Conservation (phyloP, 202 grass and related monocot genomes). For the Zizania palustris region DNA sequence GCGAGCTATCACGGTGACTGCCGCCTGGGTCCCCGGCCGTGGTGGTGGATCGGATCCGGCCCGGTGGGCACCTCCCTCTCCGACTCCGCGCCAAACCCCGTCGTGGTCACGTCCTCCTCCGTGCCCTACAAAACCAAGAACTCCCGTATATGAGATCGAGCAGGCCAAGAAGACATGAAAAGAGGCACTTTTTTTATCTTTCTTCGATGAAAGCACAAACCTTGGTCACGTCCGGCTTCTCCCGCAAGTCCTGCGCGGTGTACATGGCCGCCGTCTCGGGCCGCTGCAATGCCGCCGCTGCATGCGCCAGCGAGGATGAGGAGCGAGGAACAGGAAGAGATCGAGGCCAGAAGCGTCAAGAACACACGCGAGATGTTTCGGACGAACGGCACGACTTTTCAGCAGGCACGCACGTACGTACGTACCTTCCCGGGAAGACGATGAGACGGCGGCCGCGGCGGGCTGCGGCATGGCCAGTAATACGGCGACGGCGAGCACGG, state of each 20-base stretch:
- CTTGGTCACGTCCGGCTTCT: conserved; percentile 56
- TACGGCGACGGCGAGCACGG: conserved; percentile 45
- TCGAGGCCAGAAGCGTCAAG: conserved; percentile 27
- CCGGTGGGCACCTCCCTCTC: conserved; percentile 83
- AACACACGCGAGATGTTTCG: background rate
- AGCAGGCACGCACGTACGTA: background rate
- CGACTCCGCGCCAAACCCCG: conserved; percentile 53
- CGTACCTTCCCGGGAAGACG: conserved; percentile 47
- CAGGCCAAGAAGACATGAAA: conserved; percentile 34
- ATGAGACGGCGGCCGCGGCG: conserved; percentile 19
- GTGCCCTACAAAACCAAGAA: conserved; percentile 37
- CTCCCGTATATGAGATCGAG: conserved; percentile 22
- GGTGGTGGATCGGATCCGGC: conserved; percentile 87
- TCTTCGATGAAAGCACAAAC: conserved; percentile 17
- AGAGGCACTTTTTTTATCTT: conserved; percentile 5
- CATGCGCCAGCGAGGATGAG: conserved; percentile 2
- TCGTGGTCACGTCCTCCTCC: conserved; percentile 58
- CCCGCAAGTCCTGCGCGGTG: conserved; percentile 43
- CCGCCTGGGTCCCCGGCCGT: conserved; percentile 57
- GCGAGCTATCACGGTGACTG: conserved; percentile 50
- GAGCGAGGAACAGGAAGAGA: background rate
- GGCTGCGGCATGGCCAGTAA: conserved; percentile 46
- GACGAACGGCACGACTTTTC: background rate
- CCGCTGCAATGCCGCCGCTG: conserved; percentile 45
- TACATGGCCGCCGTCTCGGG: conserved; percentile 45